These are phyloP conservation scores for Ceratocystis destructans DNA, from an alignment of 2,329 filamentous ascomycete species.

Conservation along the genomic window DNA sequence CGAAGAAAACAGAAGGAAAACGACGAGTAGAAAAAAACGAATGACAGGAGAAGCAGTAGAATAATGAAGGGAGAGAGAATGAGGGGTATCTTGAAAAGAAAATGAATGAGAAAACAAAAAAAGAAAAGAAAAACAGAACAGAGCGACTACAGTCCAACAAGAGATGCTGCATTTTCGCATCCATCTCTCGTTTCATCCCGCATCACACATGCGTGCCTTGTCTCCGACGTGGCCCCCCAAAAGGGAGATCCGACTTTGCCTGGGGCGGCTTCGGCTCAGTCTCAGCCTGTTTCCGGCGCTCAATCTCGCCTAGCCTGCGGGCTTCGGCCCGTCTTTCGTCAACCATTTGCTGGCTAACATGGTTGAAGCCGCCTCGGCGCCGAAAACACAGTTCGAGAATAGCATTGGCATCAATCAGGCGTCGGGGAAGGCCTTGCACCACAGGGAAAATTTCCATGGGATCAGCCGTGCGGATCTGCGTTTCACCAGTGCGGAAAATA, in stretches of 20 bases:
- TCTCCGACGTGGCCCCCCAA: conserved; percentile 20
- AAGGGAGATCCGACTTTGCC: neutral
- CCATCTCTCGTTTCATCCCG: neutral
- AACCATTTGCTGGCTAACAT: conserved; percentile 68
- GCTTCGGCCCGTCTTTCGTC: conserved; percentile 62
- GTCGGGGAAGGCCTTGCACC: conserved; percentile 73
- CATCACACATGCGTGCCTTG: conserved; percentile 21
- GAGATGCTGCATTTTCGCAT: no score
- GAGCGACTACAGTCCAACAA: no score
- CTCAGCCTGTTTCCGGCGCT: conserved; percentile 24
- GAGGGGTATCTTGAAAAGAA: conserved; percentile 7
- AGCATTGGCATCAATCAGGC: conserved; percentile 65
- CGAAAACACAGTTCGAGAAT: conserved; percentile 75
- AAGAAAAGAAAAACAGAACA: conserved; percentile 6
- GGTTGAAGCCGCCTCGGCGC: conserved; percentile 64
- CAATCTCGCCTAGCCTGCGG: conserved; percentile 39
- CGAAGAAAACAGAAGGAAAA: no score
- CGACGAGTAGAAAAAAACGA: neutral
- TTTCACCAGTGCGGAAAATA: conserved; percentile 79
- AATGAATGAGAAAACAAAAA: conserved; percentile 15
- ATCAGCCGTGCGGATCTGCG: conserved; percentile 68
- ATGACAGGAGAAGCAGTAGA: conserved; percentile 9
- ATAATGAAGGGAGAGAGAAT: conserved; percentile 13
- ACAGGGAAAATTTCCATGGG: conserved; percentile 95
- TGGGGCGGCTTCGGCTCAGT: neutral